These are phyloP conservation scores for Sideroxylon spinosum DNA, from an alignment of 179 eudicot species.

Conservation along the genomic window DNA sequence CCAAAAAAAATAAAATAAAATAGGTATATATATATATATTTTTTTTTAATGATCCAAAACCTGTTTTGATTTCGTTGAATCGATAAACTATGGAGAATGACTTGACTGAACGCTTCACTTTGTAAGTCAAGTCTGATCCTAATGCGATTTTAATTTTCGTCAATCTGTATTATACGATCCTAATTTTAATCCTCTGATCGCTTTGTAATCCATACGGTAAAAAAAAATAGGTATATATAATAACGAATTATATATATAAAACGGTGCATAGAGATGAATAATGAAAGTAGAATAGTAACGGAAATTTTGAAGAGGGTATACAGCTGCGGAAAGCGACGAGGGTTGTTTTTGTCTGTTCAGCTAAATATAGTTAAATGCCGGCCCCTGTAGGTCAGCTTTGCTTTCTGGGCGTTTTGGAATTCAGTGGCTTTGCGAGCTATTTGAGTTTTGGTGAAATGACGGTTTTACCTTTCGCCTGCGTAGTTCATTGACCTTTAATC, in stretches of 20 bases:
- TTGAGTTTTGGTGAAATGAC: constrained; percentile 16
- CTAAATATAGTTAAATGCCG: constrained; percentile 90
- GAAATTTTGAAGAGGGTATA: not conserved
- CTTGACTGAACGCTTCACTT: too few species aligned
- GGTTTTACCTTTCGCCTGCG: constrained; percentile 36
- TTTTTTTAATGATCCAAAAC: too few species aligned
- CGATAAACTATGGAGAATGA: too few species aligned
- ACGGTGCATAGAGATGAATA: not conserved
- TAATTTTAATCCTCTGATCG: too few species aligned
- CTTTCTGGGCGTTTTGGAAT: constrained; percentile 31
- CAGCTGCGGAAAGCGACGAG: constrained; percentile 25
- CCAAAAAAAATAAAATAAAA: not conserved
- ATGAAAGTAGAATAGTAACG: constrained; percentile 8
- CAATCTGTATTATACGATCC: too few species aligned
- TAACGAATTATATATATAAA: not conserved
- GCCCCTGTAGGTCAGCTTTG: constrained; percentile 69
- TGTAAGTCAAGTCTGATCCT: too few species aligned
- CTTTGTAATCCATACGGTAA: too few species aligned
- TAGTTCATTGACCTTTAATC: constrained; percentile 24
- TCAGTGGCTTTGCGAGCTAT: constrained; percentile 5
- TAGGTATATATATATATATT: too few species aligned
- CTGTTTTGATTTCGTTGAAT: too few species aligned
- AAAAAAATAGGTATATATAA: not conserved
- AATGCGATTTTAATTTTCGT: too few species aligned
- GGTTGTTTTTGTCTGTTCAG: constrained; percentile 68